Evolutionary conservation across 2,329 filamentous ascomycete species (phyloP), one percentile per base, ranked within the genome.

Genomic region (Pestalotiopsis sp.): DNA sequence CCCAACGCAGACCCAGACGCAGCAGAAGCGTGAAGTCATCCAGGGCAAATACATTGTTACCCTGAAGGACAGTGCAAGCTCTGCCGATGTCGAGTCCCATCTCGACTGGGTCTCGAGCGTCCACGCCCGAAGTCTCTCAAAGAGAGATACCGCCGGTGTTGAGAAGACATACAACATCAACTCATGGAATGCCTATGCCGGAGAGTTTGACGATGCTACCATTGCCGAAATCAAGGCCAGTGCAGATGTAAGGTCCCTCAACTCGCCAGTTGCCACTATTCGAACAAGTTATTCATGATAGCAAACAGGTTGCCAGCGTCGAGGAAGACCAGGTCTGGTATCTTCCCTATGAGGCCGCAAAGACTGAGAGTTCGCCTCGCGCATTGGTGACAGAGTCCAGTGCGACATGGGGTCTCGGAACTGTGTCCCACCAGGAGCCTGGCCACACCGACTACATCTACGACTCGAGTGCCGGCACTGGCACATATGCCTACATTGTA

Each of bases 401-500:
- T 12, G 74, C 81, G 1, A 72, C 81, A 4, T 85, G 83, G 80
- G 84, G 83, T 52, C 82, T 86, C n/a, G 82, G 78, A 3, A 80
- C 82, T 61, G 77, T 86, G 70, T 86, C 85, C 11, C 80, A 82
- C 75, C 74, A 74, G 27, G 76, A 69, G 20, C 71, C 75, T 14
- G 78, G 77, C 49, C 74, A 74, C 4, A 78, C 71, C 3, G 74
- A 76, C 63, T 86, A 85, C 73, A 70, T 78, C 58, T 86, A 85
- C 72, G 81, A 85, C 70, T 72, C 72, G 38, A 75, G 76, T 1
- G 82, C 82, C 36, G 84, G 84, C 20, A 67, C 72, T 14, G 79
- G 77, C 27, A 83, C 78, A 66, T 88, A 79, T 70, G 81, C 83
- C 65, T 90, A 89, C 74, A 77, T 89, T 56, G 77, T 62, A 36